Conservation (phyloP, 2,329 filamentous ascomycete genomes). For the Colletotrichum coccodes region DNA sequence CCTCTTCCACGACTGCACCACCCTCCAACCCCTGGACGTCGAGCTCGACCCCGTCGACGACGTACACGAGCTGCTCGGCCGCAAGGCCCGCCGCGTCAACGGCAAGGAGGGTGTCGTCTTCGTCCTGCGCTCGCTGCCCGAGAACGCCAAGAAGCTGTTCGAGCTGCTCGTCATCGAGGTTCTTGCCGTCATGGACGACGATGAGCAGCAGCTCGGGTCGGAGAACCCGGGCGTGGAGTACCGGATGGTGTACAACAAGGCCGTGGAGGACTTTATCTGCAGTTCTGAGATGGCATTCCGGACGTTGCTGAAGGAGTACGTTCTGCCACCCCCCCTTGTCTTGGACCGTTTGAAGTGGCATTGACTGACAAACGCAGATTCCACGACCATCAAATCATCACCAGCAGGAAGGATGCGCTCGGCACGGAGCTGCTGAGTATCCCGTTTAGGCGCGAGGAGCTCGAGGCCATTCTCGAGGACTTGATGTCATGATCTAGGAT, state of each 20-base stretch:
- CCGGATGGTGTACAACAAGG: conserved; percentile 91
- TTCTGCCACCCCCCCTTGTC: conserved; percentile 27
- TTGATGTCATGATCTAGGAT: conserved; percentile 46
- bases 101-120: conserved; percentile 93
- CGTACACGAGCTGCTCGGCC: conserved; percentile 86
- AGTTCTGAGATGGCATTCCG: conserved; percentile 96
- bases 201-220: conserved; percentile 52
- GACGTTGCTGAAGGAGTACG: conserved; percentile 90
- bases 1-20: conserved; percentile 93
- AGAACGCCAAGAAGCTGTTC: conserved; percentile 91
- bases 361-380: conserved; percentile 64
- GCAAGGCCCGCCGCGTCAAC: conserved; percentile 81
- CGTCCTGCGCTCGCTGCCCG: conserved; percentile 88
- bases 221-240: conserved; percentile 85
- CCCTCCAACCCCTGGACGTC: conserved; percentile 76
- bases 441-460: conserved; percentile 86
- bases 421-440: conserved; percentile 88
- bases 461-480: conserved; percentile 90
- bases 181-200: conserved; percentile 74
- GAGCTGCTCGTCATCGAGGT: conserved; percentile 87
- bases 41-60: conserved; percentile 90
- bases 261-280: conserved; percentile 96
- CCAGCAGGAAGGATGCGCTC: conserved; percentile 83
- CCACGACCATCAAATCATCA: conserved; percentile 97
- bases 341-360: background rate